Evolutionary conservation across 805 yeast species (phyloP), one percentile per base, ranked within the genome.

Genomic region (Saturnispora quitensis): DNA sequence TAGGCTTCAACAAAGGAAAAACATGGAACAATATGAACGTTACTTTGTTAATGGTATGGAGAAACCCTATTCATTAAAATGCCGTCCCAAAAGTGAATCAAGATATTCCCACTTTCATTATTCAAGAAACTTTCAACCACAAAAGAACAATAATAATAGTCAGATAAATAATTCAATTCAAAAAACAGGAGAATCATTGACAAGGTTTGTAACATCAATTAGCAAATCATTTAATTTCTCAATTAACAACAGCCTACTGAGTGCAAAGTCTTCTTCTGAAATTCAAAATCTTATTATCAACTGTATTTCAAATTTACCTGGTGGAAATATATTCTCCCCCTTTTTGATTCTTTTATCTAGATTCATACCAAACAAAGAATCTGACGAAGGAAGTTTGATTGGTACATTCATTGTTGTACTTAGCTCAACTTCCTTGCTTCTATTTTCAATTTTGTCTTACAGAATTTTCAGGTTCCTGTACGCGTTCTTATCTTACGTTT

Each of bases 1-100:
- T 7, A 35, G 50, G n/a, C 33, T 31, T 13, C 24, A 53, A 33
- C 45, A 50, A 13, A 43, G 46, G 6, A 24, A 24, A 9, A 44
- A 43, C 33, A 22, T 56, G 50, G 46, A 47, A 10, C 53, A 53
- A 17, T 56, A 56, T 40, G 55, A 51, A 43, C 51, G 46, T 13
- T 50, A 43, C 24, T 53, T 52, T 45, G 54, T 56, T 18, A 51
- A 53, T 28, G 58, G 58, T 1, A 45, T 55, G 22, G 53, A 44
- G 18, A 43, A 38, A n/a, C 31, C 20, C 10, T 7, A 38, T 33
- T 9, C 18, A 28, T n/a, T 38, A 17, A 40, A 22, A 24, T 24
- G 6, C 27, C 35, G 27, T 3, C 8, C 24, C 15, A 27, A 27
- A 20, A 22, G 6, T 12, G 44, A 49, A 35, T 33, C 51, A 34